A percentile compares a stretch with the other conserved stretches of the same genome.
These are phyloP conservation scores for Fusarium fracticaudum DNA, from an alignment of 2,329 filamentous ascomycete species.

Conservation along the genomic window DNA sequence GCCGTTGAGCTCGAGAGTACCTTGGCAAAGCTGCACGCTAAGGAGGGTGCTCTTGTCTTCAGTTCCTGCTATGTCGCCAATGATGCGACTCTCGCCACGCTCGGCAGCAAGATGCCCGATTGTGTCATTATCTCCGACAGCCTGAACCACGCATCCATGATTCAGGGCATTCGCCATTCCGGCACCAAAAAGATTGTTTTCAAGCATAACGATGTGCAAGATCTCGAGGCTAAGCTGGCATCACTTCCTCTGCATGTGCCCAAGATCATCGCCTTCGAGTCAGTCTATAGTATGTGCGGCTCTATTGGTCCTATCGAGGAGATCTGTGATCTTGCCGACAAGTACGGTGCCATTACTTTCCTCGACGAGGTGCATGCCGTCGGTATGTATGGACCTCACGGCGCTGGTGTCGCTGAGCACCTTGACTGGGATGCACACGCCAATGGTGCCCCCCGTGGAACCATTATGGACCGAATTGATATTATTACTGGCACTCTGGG, in stretches of 20 bases:
- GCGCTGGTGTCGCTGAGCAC: constrained; percentile 96
- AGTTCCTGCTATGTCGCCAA: constrained; percentile 99
- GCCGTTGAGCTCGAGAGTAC: constrained; percentile 85
- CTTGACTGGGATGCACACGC: constrained; percentile 91
- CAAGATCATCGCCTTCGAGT: constrained; percentile 99
- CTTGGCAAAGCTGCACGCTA: constrained; percentile 87
- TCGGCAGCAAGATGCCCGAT: constrained; percentile 96
- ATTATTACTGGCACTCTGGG: constrained; percentile 98
- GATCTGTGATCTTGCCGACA: constrained; percentile 95
- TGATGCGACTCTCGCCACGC: constrained; percentile 92
- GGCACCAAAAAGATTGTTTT: constrained; percentile 98
- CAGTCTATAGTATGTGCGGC: constrained; percentile 99
- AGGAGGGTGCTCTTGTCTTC: constrained; percentile 93
- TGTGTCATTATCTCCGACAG: constrained; percentile 98
- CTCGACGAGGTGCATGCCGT: constrained; percentile 98
- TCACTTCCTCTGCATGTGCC: constrained; percentile 85
- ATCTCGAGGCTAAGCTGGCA: constrained; percentile 91
- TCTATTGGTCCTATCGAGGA: constrained; percentile 95
- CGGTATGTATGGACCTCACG: constrained; percentile 97
- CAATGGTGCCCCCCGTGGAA: constrained; percentile 78
- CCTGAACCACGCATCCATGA: constrained; percentile 98
- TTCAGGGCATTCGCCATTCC: constrained; percentile 97
- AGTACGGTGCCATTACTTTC: constrained; percentile 97
- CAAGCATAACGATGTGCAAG: constrained; percentile 96
- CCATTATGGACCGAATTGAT: constrained; percentile 93